Percentiles rank a stretch among this genome's conserved stretches.
These are phyloP conservation scores for Eurotiales sp. DNA, from an alignment of 2,329 filamentous ascomycete species.

Conservation along the genomic window DNA sequence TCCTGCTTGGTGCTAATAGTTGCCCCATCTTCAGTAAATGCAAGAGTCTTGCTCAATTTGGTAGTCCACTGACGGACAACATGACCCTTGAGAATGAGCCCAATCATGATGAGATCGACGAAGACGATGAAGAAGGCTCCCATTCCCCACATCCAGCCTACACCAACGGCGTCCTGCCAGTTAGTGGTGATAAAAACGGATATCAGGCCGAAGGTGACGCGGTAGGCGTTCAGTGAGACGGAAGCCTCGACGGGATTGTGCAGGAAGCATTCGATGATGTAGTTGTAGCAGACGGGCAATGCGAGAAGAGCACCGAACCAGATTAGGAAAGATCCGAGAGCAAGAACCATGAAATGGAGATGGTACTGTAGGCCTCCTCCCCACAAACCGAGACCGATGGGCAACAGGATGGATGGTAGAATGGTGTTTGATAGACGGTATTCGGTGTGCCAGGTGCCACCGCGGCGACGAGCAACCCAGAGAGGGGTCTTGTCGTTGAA, in stretches of 20 bases:
- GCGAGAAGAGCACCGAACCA: constrained; percentile 9
- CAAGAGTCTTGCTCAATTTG: constrained; percentile 6
- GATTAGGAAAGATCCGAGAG: constrained; percentile 8
- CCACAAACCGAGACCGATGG: constrained; percentile 9
- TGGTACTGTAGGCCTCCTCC: constrained; percentile 11
- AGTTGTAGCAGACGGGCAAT: constrained; percentile 9
- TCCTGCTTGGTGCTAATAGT: constrained; percentile 16
- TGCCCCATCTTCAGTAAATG: constrained; percentile 14
- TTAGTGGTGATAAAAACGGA: constrained; percentile 9
- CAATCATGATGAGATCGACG: constrained; percentile 11
- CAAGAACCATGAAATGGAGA: constrained; percentile 12
- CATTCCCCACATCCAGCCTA: constrained; percentile 13
- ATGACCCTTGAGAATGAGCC: constrained; percentile 10
- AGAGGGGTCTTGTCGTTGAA: constrained; percentile 21
- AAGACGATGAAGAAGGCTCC: constrained; percentile 7
- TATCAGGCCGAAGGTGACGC: constrained; percentile 7
- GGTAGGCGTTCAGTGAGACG: constrained; percentile 8
- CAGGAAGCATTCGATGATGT: constrained; percentile 12
- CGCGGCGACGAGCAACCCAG: constrained; percentile 16
- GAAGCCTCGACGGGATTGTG: constrained; percentile 10
- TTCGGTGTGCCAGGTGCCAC: constrained; percentile 38
- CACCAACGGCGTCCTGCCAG: constrained; percentile 5
- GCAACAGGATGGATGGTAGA: constrained; percentile 8
- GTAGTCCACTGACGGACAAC: constrained; percentile 11
- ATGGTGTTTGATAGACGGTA: constrained; percentile 28